A percentile compares a stretch with the other conserved stretches of the same genome.
These are phyloP conservation scores for Talaromyces piceae DNA, from an alignment of 2,329 filamentous ascomycete species.

Conservation along the genomic window DNA sequence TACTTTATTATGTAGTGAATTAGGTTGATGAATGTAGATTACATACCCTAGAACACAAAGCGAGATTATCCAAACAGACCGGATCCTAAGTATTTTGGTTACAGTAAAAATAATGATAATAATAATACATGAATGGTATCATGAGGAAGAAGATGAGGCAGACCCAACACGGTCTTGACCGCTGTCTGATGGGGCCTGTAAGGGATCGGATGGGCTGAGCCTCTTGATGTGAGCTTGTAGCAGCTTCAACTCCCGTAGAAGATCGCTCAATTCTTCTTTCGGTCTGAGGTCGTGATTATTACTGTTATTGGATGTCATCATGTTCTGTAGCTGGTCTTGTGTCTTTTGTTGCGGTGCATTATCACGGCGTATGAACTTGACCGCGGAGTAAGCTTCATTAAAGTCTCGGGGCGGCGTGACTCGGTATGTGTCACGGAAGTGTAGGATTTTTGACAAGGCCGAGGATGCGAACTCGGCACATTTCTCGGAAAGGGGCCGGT, in stretches of 20 bases:
- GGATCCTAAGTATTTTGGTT: too few relatives aligned
- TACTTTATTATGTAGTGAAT: too few relatives aligned
- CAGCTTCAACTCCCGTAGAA: neutral
- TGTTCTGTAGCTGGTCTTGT: neutral
- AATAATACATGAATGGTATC: slow-evolving; percentile 1
- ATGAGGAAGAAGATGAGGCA: neutral
- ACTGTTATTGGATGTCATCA: neutral
- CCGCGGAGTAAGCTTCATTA: neutral
- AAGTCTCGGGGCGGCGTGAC: neutral
- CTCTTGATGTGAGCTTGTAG: neutral
- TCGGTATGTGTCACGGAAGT: slow-evolving; percentile 8
- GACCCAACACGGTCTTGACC: neutral
- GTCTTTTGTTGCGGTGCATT: neutral
- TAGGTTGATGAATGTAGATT: too few relatives aligned
- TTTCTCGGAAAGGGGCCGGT: slow-evolving; percentile 23
- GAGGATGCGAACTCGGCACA: slow-evolving; percentile 26
- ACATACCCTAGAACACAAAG: too few relatives aligned
- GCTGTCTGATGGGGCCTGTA: neutral
- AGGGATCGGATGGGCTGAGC: neutral
- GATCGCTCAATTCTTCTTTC: neutral
- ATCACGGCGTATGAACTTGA: neutral
- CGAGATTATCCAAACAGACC: too few relatives aligned
- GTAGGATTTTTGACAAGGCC: slow-evolving; percentile 21
- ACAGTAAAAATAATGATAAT: too few relatives aligned
- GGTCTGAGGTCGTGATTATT: too few relatives aligned